Conservation (phyloP, 768 basidiomycete species). For the Lanmaoa rubissima region DNA sequence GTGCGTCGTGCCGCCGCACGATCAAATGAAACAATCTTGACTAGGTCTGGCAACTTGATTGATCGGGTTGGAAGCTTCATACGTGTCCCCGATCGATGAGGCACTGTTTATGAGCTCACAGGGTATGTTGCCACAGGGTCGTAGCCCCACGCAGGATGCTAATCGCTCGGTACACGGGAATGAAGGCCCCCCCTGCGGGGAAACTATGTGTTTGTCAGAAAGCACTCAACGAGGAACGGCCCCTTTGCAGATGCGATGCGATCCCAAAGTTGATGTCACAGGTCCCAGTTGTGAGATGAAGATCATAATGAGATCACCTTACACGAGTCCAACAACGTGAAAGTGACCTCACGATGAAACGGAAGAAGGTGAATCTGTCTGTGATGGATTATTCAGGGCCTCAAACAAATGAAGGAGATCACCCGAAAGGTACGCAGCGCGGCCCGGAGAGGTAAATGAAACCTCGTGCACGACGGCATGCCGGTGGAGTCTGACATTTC, state of each 20-base stretch:
- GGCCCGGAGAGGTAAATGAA: conserved; percentile 19
- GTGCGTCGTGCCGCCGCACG: neutral
- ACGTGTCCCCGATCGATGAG: conserved; percentile 11
- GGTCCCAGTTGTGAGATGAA: neutral
- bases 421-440: conserved; percentile 13
- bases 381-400: neutral
- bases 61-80: conserved; percentile 8
- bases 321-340: conserved; percentile 13
- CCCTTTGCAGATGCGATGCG: neutral
- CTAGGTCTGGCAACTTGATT: neutral
- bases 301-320: conserved; percentile 1
- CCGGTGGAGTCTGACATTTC: conserved; percentile 9
- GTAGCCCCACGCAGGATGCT: neutral
- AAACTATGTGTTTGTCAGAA: neutral
- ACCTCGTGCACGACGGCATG: conserved; percentile 21
- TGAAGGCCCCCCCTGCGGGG: conserved; percentile 15
- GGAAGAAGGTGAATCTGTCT: neutral
- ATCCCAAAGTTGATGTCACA: conserved; percentile 15
- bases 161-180: conserved; percentile 14
- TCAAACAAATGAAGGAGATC: conserved; percentile 2
- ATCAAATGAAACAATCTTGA: conserved; percentile 6
- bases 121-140: conserved; percentile 15
- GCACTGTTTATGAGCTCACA: conserved; percentile 13
- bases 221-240: conserved; percentile 1
- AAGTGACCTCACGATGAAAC: conserved; percentile 12